These are phyloP conservation scores for Colletotrichum scovillei DNA, from an alignment of 2,329 filamentous ascomycete species.

Conservation along the genomic window DNA sequence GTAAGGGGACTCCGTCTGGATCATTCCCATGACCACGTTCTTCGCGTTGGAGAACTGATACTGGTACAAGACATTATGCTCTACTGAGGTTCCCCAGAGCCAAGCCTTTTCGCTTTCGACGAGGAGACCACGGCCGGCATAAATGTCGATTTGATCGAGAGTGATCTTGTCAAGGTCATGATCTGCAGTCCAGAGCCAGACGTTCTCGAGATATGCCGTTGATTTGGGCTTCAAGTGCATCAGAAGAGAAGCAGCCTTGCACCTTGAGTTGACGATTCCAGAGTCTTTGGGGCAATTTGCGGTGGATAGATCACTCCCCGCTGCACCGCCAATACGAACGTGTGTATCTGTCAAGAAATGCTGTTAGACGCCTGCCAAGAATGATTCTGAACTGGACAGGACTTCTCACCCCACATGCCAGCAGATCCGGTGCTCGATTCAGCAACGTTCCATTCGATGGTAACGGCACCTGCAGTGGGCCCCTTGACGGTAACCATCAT, in stretches of 20 bases:
- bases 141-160: constrained; percentile 45
- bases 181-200: constrained; percentile 76
- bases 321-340: too few relatives aligned
- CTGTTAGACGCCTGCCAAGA: too few relatives aligned
- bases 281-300: too few relatives aligned
- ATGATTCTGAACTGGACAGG: too few relatives aligned
- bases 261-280: constrained; percentile 35
- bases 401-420: too few relatives aligned
- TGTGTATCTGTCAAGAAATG: too few relatives aligned
- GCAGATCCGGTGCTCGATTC: too few relatives aligned
- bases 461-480: too few relatives aligned
- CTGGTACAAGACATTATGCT: constrained; percentile 55
- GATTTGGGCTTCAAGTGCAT: constrained; percentile 56
- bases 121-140: constrained; percentile 49
- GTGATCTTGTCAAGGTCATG: constrained; percentile 60
- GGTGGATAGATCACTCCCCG: too few relatives aligned
- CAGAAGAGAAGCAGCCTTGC: constrained; percentile 58
- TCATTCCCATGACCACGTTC: constrained; percentile 59
- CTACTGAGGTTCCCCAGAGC: constrained; percentile 37
- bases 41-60: constrained; percentile 60
- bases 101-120: constrained; percentile 40
- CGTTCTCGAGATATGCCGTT: constrained; percentile 61
- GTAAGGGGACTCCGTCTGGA: constrained; percentile 51
- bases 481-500: too few relatives aligned
- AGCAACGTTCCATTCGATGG: too few relatives aligned